Evolutionary conservation across 306 rosid genomes (phyloP), one percentile per base, ranked within the genome.

Genomic region (Vigna mungo): DNA sequence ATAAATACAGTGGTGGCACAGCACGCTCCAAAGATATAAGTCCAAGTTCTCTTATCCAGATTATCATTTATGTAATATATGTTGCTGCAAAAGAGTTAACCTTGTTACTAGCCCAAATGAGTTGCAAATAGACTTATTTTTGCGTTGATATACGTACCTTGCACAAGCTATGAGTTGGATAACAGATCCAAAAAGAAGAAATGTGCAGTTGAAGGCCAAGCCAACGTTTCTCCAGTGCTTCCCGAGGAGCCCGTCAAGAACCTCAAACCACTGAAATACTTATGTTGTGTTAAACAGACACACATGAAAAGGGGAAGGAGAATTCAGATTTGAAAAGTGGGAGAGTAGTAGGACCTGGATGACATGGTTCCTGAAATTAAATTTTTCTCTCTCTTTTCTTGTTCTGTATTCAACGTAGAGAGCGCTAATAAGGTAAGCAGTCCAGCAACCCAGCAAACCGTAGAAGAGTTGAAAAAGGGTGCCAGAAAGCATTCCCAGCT

Each of bases 211-310:
- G 60, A 92, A 92, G 30, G 95, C 97, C 86, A 92, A 80, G 12
- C 97, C 97, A 91, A 89, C 95, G 89, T 92, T 92, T 85, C 97
- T 86, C 97, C 97, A 92, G 62, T 92, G 84, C 41, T 86, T 92
- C n/a, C 97, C 97, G 10, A 92, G 92, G 30, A 92, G 87, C 3
- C 97, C 97, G 83, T 92, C 97, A 84, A 92, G 97, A 85, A 92
- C 95, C 73, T 92, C 97, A 80, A 92, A 92, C 97, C 97, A 92
- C 95, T 92, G 72, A 17, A 46, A 44, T 13, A 17, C 6, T 12
- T 21, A 66, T 11, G 17, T 2, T n/a, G 65, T 17, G 71, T 39
- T 41, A 66, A 17, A 18, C 5, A 39, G 9, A 18, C 30, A 63
- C 30, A 63, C 69, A 18, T 10, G 11, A 16, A 62, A 44, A 30